Evolutionary conservation across 2,329 filamentous ascomycete genomes (phyloP).

Genomic region (Endothia cerciana): DNA sequence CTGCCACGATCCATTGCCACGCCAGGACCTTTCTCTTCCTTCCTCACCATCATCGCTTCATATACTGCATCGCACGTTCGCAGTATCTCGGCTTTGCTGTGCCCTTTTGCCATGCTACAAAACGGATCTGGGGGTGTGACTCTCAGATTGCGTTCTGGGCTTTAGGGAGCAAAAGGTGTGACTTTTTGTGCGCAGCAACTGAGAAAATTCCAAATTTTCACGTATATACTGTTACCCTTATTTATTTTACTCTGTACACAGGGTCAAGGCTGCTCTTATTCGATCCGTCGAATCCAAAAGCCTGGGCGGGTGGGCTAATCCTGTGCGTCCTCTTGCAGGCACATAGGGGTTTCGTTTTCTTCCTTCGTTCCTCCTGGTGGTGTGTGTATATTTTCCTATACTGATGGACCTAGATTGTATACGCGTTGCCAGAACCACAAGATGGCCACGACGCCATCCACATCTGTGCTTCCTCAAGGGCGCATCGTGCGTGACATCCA

Average conservation of each 20-base stretch:
- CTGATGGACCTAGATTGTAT: no score
- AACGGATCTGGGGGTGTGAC: background rate
- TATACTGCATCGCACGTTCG: constrained; percentile 3
- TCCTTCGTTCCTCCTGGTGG: background rate
- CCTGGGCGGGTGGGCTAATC: constrained; percentile 18
- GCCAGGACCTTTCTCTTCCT: background rate
- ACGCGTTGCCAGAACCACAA: background rate
- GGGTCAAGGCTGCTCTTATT: constrained; percentile 17
- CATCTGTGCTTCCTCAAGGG: background rate
- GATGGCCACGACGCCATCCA: background rate
- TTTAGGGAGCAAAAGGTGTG: constrained; percentile 4
- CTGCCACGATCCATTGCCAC: background rate
- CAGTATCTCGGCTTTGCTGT: background rate
- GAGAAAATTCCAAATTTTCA: no score
- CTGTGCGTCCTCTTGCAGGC: constrained; percentile 1
- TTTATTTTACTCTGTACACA: background rate
- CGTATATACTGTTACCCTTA: no score
- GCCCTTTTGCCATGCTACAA: constrained; percentile 1
- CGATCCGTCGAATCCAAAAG: background rate
- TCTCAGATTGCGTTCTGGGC: background rate
- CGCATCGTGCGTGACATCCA: background rate
- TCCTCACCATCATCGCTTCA: background rate
- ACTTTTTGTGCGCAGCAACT: background rate
- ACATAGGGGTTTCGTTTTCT: background rate
- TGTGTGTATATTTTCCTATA: background rate